Conservation (phyloP, 805 yeast genomes). For the Pichia insulana region DNA sequence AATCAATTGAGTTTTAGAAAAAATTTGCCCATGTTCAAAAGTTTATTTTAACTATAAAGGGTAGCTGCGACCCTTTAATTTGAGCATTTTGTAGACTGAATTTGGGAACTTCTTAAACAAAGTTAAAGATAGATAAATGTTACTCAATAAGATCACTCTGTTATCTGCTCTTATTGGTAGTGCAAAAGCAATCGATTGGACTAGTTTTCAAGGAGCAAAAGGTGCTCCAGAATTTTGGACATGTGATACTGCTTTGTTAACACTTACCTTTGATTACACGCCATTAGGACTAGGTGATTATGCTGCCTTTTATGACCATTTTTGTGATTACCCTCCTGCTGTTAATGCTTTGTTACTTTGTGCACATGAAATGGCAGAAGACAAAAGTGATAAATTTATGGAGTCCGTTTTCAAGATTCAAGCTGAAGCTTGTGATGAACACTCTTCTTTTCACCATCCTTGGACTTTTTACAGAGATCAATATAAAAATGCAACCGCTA, state of each 20-base stretch:
- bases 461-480: constrained; percentile 17
- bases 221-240: constrained; percentile 13
- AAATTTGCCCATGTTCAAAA: too few relatives aligned
- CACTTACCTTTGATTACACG: constrained; percentile 10
- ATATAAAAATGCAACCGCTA: constrained; percentile 26
- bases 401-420: constrained; percentile 3
- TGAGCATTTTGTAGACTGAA: too few relatives aligned
- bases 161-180: too few relatives aligned
- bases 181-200: too few relatives aligned
- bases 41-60: too few relatives aligned
- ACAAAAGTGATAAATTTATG: neutral
- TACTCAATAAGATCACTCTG: too few relatives aligned
- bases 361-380: constrained; percentile 4
- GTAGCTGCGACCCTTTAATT: too few relatives aligned
- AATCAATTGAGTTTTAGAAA: too few relatives aligned
- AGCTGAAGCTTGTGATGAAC: constrained; percentile 5
- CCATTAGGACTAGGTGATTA: constrained; percentile 3
- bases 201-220: neutral
- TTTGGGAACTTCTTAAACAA: too few relatives aligned
- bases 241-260: constrained; percentile 8
- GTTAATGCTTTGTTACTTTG: constrained; percentile 14
- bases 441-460: constrained; percentile 9
- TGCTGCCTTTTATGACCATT: constrained; percentile 4
- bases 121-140: too few relatives aligned
- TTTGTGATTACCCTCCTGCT: constrained; percentile 16